Conservation (phyloP, 2,329 filamentous ascomycete species). For the Verticillium isaacii region DNA sequence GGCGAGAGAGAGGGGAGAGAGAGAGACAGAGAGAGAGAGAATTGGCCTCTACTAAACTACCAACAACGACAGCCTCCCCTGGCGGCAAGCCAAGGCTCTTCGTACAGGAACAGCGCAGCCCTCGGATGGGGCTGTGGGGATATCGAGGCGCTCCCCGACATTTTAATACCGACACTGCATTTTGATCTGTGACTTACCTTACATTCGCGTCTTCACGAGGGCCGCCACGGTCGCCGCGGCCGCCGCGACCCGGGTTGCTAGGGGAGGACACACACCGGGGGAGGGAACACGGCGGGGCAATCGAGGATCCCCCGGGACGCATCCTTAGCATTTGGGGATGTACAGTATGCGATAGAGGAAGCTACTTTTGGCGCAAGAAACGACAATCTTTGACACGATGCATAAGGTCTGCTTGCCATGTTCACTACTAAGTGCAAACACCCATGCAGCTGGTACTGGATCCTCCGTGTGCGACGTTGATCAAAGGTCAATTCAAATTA, state of each 20-base stretch:
- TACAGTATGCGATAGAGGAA: slow-evolving; percentile 1
- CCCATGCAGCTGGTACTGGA: too few relatives aligned
- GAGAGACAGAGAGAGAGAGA: not conserved
- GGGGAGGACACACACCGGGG: not conserved
- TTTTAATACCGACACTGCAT: not conserved
- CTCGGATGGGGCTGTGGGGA: not conserved
- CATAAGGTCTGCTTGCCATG: too few relatives aligned
- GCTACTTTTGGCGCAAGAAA: not conserved
- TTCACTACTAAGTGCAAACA: too few relatives aligned
- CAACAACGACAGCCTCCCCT: not conserved
- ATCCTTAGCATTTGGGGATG: slow-evolving; percentile 3
- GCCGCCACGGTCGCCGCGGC: not conserved
- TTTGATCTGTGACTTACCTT: slow-evolving; percentile 1
- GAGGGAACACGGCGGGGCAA: not conserved
- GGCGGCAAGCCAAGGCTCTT: not conserved
- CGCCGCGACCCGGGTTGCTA: not conserved
- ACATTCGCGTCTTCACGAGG: not conserved
- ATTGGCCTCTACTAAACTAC: not conserved
- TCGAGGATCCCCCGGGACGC: not conserved
- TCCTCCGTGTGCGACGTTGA: too few relatives aligned
- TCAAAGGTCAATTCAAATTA: too few relatives aligned
- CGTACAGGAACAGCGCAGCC: not conserved
- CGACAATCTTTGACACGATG: not conserved
- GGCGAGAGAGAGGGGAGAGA: not conserved
- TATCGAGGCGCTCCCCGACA: not conserved